Evolutionary conservation across 257 asterid genomes (phyloP), one percentile per base, ranked within the genome.

Genomic region (Jasminum sambac): DNA sequence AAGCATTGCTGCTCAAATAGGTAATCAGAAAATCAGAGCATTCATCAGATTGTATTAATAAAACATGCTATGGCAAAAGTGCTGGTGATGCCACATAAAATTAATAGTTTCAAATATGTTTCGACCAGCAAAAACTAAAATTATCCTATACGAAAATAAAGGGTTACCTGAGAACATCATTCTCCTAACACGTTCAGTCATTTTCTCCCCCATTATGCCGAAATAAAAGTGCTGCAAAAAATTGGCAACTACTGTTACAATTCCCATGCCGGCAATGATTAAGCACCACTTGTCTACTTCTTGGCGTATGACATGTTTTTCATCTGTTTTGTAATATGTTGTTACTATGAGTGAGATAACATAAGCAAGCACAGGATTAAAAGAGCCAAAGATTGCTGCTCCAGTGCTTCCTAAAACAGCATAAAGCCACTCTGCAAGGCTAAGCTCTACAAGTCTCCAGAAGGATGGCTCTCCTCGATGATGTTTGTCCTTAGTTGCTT

Each of bases 151-250:
- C 5, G 69, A 63, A 72, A 30, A 68, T 63, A 55, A 74, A 72
- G 63, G 60, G 55, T 67, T 81, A 95, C 99, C 99, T 34, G 99
- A 95, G 84, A 95, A 95, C 99, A 95, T 95, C 99, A 95, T 95
- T 76, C 99, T 88, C 79, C 99, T 83, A 77, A 95, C 96, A 69
- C 99, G 98, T 85, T 95, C 99, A 2, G 99, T 95, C 99, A 95
- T 95, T 82, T 95, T 95, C 82, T 95, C 99, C 72, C 99, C 99
- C 99, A 95, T 95, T 71, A 95, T 95, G 57, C 99, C 99, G 68
- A 95, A 95, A 78, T 95, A 95, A 74, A 95, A 95, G 82, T 95
- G 99, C 92, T 95, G 98, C 85, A 95, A 80, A 80, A 95, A 95
- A 72, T 95, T 95, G 50, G 99, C 99, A 70, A 91, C 63, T 66